Evolutionary conservation across 2,329 filamentous ascomycete genomes (phyloP), one percentile per base, ranked within the genome.

Genomic region (Dryadomyces quercus-mongolicae): DNA sequence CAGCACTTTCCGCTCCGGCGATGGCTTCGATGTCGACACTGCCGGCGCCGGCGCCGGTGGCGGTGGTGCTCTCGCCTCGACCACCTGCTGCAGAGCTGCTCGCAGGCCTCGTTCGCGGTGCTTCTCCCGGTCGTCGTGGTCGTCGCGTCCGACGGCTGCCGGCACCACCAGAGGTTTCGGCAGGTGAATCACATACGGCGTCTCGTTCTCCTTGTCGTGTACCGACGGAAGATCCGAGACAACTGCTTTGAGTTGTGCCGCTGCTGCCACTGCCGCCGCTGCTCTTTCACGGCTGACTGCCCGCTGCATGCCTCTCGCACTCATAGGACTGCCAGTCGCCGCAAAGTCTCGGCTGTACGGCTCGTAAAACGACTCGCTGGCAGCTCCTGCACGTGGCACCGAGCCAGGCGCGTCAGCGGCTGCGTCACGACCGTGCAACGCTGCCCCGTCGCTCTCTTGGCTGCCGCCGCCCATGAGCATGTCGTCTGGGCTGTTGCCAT

Each of bases 201-300:
- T 84, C 57, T 93, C 82, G 64, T 96, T 96, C 67, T 96, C 91
- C 65, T 95, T 89, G 62, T 95, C 88, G 57, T 85, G 77, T 3
- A 71, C 70, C 1, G 84, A 78, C 18, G 84, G 81, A 49, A 87
- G 65, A 1, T 31, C 18, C 8, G 49, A 44, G 8, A 6, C 50
- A 22, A 42, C 20, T 2, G 51, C n/a, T 12, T 22, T 18, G n/a
- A n/a, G n/a, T n/a, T n/a, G n/a, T 1, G 42, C 16, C n/a, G 12
- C 50, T 6, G 22, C 46, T 9, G 22, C 21, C 16, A 5, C 16
- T 12, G 12, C 38, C 9, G 38, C 43, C n/a, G 13, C 13, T 10
- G 13, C 43, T 45, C 43, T 13, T 3, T 21, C 44, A 3, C 21
- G 56, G 18, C 54, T 58, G 49, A 25, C 38, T 0, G 43, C 22